Percentiles rank a stretch among this genome's conserved stretches.
Conservation (phyloP, 306 rosid genomes). For the Inga oerstediana region DNA sequence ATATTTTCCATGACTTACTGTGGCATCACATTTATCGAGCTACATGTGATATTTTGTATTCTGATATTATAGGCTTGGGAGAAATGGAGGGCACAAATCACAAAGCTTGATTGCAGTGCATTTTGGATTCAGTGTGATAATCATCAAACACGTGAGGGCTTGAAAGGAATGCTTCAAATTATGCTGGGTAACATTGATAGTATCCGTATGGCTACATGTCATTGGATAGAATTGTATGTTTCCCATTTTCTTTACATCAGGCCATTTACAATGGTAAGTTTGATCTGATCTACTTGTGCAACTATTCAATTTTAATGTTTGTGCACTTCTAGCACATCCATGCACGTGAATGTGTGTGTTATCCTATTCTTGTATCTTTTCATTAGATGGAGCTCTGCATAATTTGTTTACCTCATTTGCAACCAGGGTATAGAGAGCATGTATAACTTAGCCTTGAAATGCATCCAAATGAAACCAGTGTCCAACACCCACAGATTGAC, state of each 20-base stretch:
- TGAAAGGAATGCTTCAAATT: slow-evolving; percentile 83
- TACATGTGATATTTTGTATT: slow-evolving; percentile 28
- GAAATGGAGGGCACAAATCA: slow-evolving; percentile 85
- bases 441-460: slow-evolving; percentile 77
- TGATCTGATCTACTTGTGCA: slow-evolving; percentile 28
- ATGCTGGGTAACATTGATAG: slow-evolving; percentile 75
- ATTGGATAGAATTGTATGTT: slow-evolving; percentile 81
- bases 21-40: background rate
- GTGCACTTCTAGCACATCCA: background rate
- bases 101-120: slow-evolving; percentile 81
- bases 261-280: slow-evolving; percentile 77
- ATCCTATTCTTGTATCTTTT: slow-evolving; percentile 15
- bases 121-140: slow-evolving; percentile 86
- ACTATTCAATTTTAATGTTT: background rate
- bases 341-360: background rate
- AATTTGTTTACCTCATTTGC: slow-evolving; percentile 20
- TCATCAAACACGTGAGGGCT: slow-evolving; percentile 70
- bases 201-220: slow-evolving; percentile 67
- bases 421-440: slow-evolving; percentile 90
- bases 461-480: slow-evolving; percentile 72
- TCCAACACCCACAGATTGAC: slow-evolving; percentile 61
- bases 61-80: slow-evolving; percentile 79
- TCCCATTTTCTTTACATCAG: slow-evolving; percentile 81
- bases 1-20: background rate
- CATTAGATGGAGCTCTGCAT: slow-evolving; percentile 29